Base-by-base conservation (phyloP, 257 asterid species). In the Solanum tacnaense region DNA sequence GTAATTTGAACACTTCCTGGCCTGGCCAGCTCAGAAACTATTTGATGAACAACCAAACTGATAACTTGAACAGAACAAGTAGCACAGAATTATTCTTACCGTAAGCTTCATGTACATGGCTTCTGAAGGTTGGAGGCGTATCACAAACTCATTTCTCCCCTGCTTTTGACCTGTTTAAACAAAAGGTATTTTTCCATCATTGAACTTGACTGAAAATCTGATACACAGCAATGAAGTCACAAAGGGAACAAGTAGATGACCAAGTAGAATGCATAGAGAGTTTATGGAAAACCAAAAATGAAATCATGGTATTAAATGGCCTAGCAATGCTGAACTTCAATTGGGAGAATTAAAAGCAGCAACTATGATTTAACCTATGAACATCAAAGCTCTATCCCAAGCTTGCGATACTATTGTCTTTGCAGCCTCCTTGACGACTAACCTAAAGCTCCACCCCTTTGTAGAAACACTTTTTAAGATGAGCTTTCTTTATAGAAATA, bases 91-190 rank as follows among this genome's bases (percentile, higher is more conserved):
- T 18, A 49, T 49, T 82, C 39, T 90, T 89, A 94, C 99, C 39
- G 98, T 95, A 86, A 97, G 97, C 92, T 96, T 96, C 99, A 97
- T 96, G 94, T 97, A 97, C 62, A 97, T 95, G 90, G 99, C 98
- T 93, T 97, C 98, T 41, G 92, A 94, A 91, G 99, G 99, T 88
- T 97, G 99, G 87, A 97, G 96, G 70, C 99, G 99, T 74, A 97
- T 97, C 56, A 97, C 99, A 89, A 97, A 92, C 88, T 97, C 99
- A 72, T 97, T 97, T 87, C 99, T 92, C 87, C 98, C 99, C 89
- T 96, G 98, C 89, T 92, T 95, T 90, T 96, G 90, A 91, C 98
- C 99, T 97, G 88, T 35, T 87, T n/a, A 86, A 41, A 85, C 38
- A 70, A 60, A 90, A 88, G 78, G 87, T 87, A 76, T 85, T 89